Base-by-base conservation (phyloP, 208 protist species). In the Naegleria lovaniensis region DNA sequence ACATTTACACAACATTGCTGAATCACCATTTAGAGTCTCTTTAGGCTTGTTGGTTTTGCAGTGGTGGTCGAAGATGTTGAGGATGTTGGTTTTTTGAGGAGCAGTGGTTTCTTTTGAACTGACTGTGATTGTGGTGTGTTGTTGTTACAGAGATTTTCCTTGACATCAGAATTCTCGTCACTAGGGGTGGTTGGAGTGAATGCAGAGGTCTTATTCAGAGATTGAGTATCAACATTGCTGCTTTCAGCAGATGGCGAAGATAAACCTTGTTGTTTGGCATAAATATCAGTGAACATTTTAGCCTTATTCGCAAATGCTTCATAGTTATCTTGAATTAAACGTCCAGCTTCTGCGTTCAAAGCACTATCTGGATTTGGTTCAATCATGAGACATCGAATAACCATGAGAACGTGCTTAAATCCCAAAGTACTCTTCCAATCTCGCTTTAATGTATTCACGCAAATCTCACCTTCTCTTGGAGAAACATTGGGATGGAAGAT, bases 401-500 rank as follows among this genome's bases (percentile, higher is more conserved):
- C 97, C 19, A 97, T 91, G 41, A 99, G 92, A 11, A 99, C 95
- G 93, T 99, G 98, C 36, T 96, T 94, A 33, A 99, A 93, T 29
- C 98, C 98, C 2, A 99, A 93, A 33, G 94, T 93, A 5, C 95
- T 93, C 7, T 95, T 95, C 98, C 99, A 99, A 94, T 99, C 99
- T 43, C 94, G 94, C 95, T 99, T 99, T n/a, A 99, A 93, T 22
- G 98, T 98, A 93, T 99, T 99, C 36, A 99, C 98, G 93, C 99
- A 99, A 88, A 99, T 99, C 59, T 99, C 98, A 25, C 99, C 99
- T 48, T 96, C 95, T 19, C 91, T 83, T 43, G 96, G 95, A 39
- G 98, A 93, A n/a, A 99, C 97, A 94, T 99, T 99, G 9, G 99
- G 99, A 93, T 99, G 99, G 92, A 99, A 99, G 79, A 99, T 99